phyloP scores from a whole-genome alignment of 2,329 filamentous ascomycete species.

The Curvularia lunata region DNA sequence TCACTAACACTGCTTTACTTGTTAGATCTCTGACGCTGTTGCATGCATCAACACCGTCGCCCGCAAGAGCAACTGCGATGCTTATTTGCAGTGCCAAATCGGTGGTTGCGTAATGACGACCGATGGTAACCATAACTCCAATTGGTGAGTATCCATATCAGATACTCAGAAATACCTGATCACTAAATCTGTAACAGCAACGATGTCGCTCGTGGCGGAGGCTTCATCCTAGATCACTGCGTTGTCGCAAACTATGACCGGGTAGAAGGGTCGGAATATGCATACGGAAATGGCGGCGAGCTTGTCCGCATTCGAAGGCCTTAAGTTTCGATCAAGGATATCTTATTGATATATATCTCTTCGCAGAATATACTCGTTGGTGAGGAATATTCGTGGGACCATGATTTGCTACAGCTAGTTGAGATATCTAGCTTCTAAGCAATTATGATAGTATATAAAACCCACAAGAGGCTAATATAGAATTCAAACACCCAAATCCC shows the following conservation, averaged over 20 bases:
- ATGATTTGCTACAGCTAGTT: too few species aligned
- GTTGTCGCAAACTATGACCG: conserved; percentile 15
- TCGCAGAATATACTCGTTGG: neutral
- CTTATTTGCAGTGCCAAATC: conserved; percentile 18
- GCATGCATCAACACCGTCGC: conserved; percentile 20
- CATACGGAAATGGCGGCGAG: conserved; percentile 20
- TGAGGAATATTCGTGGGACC: too few species aligned
- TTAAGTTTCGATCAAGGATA: conserved; percentile 1
- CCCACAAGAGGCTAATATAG: too few species aligned
- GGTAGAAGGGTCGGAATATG: conserved; percentile 21
- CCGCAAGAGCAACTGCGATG: conserved; percentile 15
- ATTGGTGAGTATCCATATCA: conserved; percentile 15
- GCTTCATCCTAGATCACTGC: conserved; percentile 21
- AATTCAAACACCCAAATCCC: too few species aligned
- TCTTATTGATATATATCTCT: neutral
- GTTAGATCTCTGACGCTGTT: conserved; percentile 19
- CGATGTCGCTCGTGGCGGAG: conserved; percentile 19
- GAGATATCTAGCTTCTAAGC: too few species aligned
- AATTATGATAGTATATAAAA: too few species aligned
- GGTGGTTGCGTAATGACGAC: conserved; percentile 15
- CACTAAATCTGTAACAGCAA: conserved; percentile 13
- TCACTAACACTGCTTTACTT: conserved; percentile 11
- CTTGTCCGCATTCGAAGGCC: conserved; percentile 17
- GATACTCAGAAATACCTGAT: neutral
- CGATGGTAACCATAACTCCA: conserved; percentile 13